phyloP scores from a whole-genome alignment of 192 early-diverging fungal species.

The Entrophospora sp. region DNA sequence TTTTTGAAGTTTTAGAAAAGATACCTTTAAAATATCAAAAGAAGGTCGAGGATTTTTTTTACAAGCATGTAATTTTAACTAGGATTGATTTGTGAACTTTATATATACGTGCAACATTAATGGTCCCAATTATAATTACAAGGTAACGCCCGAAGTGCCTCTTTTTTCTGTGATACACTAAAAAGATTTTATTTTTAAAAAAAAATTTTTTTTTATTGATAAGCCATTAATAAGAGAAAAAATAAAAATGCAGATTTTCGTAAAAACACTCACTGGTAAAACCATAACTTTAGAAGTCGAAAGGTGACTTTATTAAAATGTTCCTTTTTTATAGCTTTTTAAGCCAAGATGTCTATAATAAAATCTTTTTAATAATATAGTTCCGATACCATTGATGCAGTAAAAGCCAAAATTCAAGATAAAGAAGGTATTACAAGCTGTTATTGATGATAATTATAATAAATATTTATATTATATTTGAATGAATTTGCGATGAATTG shows the following conservation, averaged over 20 bases:
- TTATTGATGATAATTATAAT: neutral
- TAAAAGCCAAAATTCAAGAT: constrained; percentile 78
- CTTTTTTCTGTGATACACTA: too few species aligned
- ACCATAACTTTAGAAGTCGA: constrained; percentile 74
- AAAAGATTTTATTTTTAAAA: too few species aligned
- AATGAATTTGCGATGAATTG: neutral
- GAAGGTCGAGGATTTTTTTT: too few species aligned
- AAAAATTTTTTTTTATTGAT: too few species aligned
- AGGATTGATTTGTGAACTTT: too few species aligned
- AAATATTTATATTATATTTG: neutral
- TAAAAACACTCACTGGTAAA: constrained; percentile 74
- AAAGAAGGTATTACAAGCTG: constrained; percentile 62
- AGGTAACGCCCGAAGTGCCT: too few species aligned
- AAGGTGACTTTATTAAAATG: constrained; percentile 16
- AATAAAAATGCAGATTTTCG: constrained; percentile 78
- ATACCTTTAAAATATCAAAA: too few species aligned
- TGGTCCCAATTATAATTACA: too few species aligned
- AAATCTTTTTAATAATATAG: constrained; percentile 10
- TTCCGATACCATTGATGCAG: constrained; percentile 71
- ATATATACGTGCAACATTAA: too few species aligned
- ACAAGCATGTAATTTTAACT: too few species aligned
- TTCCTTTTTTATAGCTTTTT: neutral
- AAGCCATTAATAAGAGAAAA: too few species aligned
- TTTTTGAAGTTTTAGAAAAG: too few species aligned
- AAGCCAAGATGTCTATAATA: neutral